Percentiles rank a stretch among this genome's conserved stretches.
Conservation (phyloP, 345 rosid species). For the Ceriops tagal region DNA sequence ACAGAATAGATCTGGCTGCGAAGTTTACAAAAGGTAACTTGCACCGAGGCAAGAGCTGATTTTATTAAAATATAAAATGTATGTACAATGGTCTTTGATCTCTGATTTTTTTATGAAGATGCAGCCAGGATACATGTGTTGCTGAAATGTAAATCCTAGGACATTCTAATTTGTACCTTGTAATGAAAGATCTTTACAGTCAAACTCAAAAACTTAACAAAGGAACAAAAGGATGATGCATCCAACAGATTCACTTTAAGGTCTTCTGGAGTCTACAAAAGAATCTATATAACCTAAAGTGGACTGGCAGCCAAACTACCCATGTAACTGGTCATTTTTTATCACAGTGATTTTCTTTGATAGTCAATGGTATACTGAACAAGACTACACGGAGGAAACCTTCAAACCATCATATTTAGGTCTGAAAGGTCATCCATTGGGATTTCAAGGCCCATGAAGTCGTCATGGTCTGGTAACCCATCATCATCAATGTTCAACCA, state of each 20-base stretch:
- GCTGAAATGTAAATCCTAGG: slow-evolving; percentile 47
- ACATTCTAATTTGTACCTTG: slow-evolving; percentile 45
- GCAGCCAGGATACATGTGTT: slow-evolving; percentile 47
- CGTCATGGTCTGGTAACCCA: slow-evolving; percentile 72
- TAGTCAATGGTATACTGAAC: slow-evolving; percentile 73
- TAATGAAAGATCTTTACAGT: slow-evolving; percentile 59
- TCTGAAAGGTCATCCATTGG: slow-evolving; percentile 99
- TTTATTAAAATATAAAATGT: slow-evolving; percentile 64
- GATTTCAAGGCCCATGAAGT: slow-evolving; percentile 92
- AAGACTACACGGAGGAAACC: slow-evolving; percentile 68
- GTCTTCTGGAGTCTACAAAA: slow-evolving; percentile 52
- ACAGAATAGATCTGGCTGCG: background rate
- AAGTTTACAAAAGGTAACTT: slow-evolving; percentile 13
- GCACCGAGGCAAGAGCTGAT: slow-evolving; percentile 39
- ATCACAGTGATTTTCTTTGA: slow-evolving; percentile 40
- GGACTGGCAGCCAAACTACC: slow-evolving; percentile 48
- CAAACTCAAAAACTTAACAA: slow-evolving; percentile 52
- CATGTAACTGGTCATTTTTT: slow-evolving; percentile 53
- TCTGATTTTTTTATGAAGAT: slow-evolving; percentile 53
- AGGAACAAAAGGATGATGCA: slow-evolving; percentile 41
- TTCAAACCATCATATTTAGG: slow-evolving; percentile 94
- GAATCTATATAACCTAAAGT: slow-evolving; percentile 71
- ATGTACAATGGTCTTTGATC: slow-evolving; percentile 74
- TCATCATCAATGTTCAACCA: slow-evolving; percentile 97
- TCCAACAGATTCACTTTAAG: slow-evolving; percentile 48